phyloP scores from a whole-genome alignment of 1,284 basidiomycete species.

The Trametes hirsuta region DNA sequence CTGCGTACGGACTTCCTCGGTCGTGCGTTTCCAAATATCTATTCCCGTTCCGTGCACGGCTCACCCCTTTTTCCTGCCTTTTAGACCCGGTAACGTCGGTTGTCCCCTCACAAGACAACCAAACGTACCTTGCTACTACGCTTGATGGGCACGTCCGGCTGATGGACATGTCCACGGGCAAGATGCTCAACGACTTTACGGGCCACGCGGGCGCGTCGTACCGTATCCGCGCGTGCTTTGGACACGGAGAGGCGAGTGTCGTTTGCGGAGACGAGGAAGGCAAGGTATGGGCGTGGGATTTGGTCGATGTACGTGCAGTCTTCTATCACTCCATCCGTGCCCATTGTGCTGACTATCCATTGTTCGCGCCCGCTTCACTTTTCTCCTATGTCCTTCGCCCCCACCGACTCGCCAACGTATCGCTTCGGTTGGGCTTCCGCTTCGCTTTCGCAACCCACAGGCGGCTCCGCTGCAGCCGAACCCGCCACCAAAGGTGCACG shows the following conservation, averaged over 20 bases:
- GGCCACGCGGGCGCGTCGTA: conserved; percentile 80
- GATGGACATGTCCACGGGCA: conserved; percentile 85
- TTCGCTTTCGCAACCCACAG: conserved; percentile 39
- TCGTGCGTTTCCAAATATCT: conserved; percentile 45
- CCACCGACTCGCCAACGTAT: too few species aligned
- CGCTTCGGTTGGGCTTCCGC: too few species aligned
- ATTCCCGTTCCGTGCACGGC: neutral
- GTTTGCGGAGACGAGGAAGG: conserved; percentile 92
- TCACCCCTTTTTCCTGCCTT: neutral
- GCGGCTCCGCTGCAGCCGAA: conserved; percentile 66
- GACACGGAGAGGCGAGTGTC: conserved; percentile 80
- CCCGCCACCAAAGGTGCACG: conserved; percentile 75
- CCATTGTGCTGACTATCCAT: neutral
- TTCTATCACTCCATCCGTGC: neutral
- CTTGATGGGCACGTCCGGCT: conserved; percentile 86
- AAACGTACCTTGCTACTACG: conserved; percentile 81
- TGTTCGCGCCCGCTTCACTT: neutral
- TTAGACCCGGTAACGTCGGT: conserved; percentile 87
- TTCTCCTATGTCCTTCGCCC: neutral
- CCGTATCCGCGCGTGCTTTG: conserved; percentile 83
- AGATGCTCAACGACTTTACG: conserved; percentile 83
- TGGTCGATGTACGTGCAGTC: conserved; percentile 73
- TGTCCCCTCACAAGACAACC: conserved; percentile 71
- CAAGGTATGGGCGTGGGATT: conserved; percentile 88
- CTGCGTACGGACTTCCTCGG: conserved; percentile 89